Percentiles rank a stretch among this genome's conserved stretches.
Evolutionary conservation across 2,329 filamentous ascomycete species (phyloP).

Genomic region (Coniochaeta sp.): DNA sequence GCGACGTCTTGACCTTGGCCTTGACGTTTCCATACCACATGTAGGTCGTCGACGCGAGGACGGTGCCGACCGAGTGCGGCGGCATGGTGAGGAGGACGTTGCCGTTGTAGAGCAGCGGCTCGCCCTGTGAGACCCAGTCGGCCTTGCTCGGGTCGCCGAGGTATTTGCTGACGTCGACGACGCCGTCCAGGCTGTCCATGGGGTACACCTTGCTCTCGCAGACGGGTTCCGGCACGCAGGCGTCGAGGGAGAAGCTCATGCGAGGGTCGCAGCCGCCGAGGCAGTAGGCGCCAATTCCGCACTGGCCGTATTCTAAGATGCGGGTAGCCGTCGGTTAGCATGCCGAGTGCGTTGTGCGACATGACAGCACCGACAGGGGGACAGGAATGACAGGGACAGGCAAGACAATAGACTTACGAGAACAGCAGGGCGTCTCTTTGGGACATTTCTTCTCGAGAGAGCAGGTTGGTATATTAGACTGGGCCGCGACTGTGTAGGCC

Average conservation of each 20-base stretch:
- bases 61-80: conserved; percentile 74
- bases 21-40: conserved; percentile 97
- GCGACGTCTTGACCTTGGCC: conserved; percentile 75
- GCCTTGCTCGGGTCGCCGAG: conserved; percentile 72
- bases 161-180: conserved; percentile 70
- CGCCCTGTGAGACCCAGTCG: conserved; percentile 87
- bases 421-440: conserved; percentile 66
- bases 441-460: conserved; percentile 57
- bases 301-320: conserved; percentile 75
- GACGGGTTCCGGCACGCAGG: conserved; percentile 77
- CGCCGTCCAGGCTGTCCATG: conserved; percentile 64
- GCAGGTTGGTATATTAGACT: conserved; percentile 31
- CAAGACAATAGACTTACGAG: conserved; percentile 63
- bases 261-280: conserved; percentile 90
- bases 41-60: conserved; percentile 76
- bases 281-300: conserved; percentile 90
- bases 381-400: background rate
- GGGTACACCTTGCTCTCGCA: conserved; percentile 70
- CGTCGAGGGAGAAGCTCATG: conserved; percentile 73
- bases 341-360: background rate
- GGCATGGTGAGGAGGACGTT: conserved; percentile 85
- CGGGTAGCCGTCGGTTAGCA: conserved; percentile 9
- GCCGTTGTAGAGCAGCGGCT: conserved; percentile 59
- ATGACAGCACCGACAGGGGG: background rate
- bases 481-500: conserved; percentile 28